Evolutionary conservation across 2,329 filamentous ascomycete species (phyloP), one percentile per base, ranked within the genome.

Genomic region (Torrubiella hemipterigena): DNA sequence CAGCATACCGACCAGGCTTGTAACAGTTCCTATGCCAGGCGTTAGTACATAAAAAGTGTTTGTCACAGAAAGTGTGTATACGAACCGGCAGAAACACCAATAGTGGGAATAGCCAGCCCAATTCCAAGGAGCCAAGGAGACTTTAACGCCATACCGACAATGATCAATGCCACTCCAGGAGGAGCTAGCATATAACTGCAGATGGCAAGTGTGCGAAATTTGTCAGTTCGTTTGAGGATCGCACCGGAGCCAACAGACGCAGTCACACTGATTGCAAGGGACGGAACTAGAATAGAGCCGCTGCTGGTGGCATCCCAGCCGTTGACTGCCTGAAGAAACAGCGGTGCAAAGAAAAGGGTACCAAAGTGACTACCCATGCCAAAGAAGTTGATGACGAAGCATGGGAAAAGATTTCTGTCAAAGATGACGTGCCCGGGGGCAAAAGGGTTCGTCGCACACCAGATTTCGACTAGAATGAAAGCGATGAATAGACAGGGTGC

Each of bases 301-400:
- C 80, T 71, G 32, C 62, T 51, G 0, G 77, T 75, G 2, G 82
- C 77, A 4, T 66, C 68, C 16, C 75, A 56, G 5, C 71, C 73
- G 30, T 78, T 63, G 1, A 79, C 76, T 5, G 77, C 81, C 53
- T 89, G 83, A 54, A 81, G 83, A 54, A 80, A 84, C 3, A 89
- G 60, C 2, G 82, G 80, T n/a, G 83, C 58, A 54, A 82, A 83
- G 59, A 84, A 89, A 4, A 81, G 41, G 2, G 67, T 56, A 0
- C 70, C 67, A 46, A 62, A 56, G 37, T 64, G 56, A 11, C 69
- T 75, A 2, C 64, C 72, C 32, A 80, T 69, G 31, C 69, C 65
- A 51, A 83, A 85, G 56, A 85, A 82, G 50, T 85, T 85, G 49
- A 72, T 73, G 2, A 75, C 52, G 43, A 80, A 86, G 48, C 70